Base-by-base conservation (phyloP, 192 early-diverging fungal genomes). In the Coemansia sp. region DNA sequence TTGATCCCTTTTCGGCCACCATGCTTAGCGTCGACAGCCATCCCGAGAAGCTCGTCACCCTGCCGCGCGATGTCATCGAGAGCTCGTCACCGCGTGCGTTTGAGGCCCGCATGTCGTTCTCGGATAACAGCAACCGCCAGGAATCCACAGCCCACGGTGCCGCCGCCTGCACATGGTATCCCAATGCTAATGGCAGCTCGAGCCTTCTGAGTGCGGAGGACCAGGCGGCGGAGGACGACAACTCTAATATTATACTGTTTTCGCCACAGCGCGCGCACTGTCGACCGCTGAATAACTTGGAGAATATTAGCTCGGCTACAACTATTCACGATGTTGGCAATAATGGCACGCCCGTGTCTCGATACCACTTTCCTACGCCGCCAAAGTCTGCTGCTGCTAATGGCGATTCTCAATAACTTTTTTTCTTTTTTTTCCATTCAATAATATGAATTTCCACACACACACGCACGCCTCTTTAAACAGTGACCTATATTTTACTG, bases 41-140 rank as follows among this genome's bases (percentile, higher is more conserved):
- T 36, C 53, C 67, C 6, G 62, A 46, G 4, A 82, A 82, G 51
- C 42, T 73, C 6, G 74, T 70, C 13, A 69, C 70, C 0, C 5
- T 81, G 44, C 78, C 63, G 6, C 70, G 73, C 4, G 68, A 41
- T 3, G 66, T 73, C 62, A 67, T 62, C 19, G 66, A 66, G 6
- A 70, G 68, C 19, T 59, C 59, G n/a, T 64, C 59, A 5, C 59
- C 59, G 7, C 51, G 59, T 6, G 65, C 56, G 11, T 77, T 74
- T 53, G 71, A 82, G 29, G 64, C 62, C 3, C 51, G 72, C 2
- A 82, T 73, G 63, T 82, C 79, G 42, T 77, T 74, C 54, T 82
- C 79, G 5, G 45, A 62, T 7, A 37, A 56, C 24, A 75, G 76
- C 46, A 19, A 24, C 14, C 61, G 56, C 5, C 53, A 63, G 16